Percentiles rank a stretch among this genome's conserved stretches.
phyloP scores from a whole-genome alignment of 2,329 filamentous ascomycete species.

The Penicillium oxalicum region DNA sequence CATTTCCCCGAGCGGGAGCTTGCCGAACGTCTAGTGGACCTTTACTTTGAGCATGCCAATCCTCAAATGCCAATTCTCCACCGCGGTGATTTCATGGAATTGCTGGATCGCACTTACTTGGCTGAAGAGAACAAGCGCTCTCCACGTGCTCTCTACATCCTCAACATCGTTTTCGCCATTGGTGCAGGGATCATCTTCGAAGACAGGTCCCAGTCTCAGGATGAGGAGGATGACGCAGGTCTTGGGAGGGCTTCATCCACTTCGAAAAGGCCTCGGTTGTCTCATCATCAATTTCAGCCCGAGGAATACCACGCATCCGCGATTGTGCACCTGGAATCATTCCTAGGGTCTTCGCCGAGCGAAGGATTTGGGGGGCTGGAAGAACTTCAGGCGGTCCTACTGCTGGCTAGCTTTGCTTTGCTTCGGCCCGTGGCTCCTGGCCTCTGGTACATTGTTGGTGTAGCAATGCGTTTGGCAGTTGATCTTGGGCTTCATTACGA shows the following conservation, averaged over 20 bases:
- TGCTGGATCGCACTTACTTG: constrained; percentile 77
- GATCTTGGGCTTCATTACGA: constrained; percentile 91
- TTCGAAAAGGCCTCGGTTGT: constrained; percentile 49
- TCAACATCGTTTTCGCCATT: constrained; percentile 97
- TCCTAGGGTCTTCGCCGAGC: constrained; percentile 57
- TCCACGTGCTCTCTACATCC: constrained; percentile 78
- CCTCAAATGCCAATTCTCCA: constrained; percentile 93
- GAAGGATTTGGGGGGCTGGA: constrained; percentile 78
- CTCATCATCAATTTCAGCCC: constrained; percentile 64
- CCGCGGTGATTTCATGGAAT: constrained; percentile 78
- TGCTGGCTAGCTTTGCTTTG: constrained; percentile 86
- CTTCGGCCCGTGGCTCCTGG: constrained; percentile 87
- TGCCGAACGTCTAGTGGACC: constrained; percentile 63
- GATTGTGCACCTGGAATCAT: constrained; percentile 83
- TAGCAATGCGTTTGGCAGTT: constrained; percentile 81
- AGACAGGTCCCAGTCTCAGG: constrained; percentile 29
- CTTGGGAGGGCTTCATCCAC: constrained; percentile 24
- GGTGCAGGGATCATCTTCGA: constrained; percentile 86
- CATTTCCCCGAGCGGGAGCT: constrained; percentile 74
- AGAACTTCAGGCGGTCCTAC: constrained; percentile 84
- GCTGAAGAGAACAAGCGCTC: constrained; percentile 61
- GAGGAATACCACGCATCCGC: constrained; percentile 96
- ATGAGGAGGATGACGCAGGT: constrained; percentile 18
- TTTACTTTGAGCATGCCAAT: constrained; percentile 96
- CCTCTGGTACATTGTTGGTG: constrained; percentile 94